Conservation (phyloP, 495 filamentous ascomycete species). For the Poronia punctata region DNA sequence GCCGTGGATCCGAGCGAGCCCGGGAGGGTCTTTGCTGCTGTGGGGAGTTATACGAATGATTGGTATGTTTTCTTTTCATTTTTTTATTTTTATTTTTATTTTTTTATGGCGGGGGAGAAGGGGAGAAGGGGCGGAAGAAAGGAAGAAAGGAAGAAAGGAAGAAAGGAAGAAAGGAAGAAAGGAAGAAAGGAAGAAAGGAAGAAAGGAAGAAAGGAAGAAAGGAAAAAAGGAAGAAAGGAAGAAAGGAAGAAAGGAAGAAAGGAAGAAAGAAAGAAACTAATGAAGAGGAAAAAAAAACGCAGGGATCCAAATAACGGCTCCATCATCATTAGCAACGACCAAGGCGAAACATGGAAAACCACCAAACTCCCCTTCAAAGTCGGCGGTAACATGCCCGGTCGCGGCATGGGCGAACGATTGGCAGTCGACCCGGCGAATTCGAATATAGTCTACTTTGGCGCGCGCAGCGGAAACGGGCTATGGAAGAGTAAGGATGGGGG, state of each 20-base stretch:
- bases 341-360: slow-evolving; percentile 42
- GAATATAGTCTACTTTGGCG: slow-evolving; percentile 51
- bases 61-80: slow-evolving; percentile 29
- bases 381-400: slow-evolving; percentile 60
- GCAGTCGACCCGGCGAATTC: slow-evolving; percentile 53
- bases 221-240: too few species aligned
- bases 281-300: too few species aligned
- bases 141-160: too few species aligned
- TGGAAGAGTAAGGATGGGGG: slow-evolving; percentile 54
- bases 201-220: too few species aligned
- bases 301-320: slow-evolving; percentile 50
- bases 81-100: too few species aligned
- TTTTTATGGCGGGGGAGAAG: too few species aligned
- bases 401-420: slow-evolving; percentile 56
- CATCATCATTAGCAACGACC: slow-evolving; percentile 44
- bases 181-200: too few species aligned
- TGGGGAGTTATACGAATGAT: slow-evolving; percentile 52
- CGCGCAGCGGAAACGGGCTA: slow-evolving; percentile 55
- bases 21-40: slow-evolving; percentile 48
- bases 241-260: too few species aligned
- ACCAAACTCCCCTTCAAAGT: slow-evolving; percentile 50
- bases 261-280: too few species aligned
- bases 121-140: too few species aligned
- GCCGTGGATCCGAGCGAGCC: slow-evolving; percentile 51
- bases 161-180: too few species aligned